phyloP scores from a whole-genome alignment of 805 yeast genomes.

The Wickerhamomyces queroliae region DNA sequence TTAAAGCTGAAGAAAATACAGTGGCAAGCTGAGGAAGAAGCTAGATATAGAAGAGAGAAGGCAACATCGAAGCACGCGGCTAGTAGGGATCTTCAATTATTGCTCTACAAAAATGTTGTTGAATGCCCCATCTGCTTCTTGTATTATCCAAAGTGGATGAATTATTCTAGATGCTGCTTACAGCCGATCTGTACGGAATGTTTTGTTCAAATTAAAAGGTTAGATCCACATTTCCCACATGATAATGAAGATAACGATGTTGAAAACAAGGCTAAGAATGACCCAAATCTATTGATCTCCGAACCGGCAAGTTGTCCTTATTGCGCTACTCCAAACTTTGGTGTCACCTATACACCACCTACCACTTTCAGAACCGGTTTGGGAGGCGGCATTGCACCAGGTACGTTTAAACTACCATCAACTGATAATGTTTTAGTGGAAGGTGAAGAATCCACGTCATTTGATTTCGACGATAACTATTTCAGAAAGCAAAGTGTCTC shows the following conservation, averaged over 20 bases:
- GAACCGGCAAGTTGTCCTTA: conserved; percentile 92
- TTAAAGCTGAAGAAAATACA: conserved; percentile 33
- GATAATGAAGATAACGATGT: conserved; percentile 39
- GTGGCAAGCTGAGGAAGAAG: conserved; percentile 31
- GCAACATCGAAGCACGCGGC: conserved; percentile 31
- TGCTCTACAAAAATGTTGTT: conserved; percentile 57
- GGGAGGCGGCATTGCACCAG: conserved; percentile 45
- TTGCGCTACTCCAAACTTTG: conserved; percentile 84
- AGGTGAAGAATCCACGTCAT: conserved; percentile 6
- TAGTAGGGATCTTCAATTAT: conserved; percentile 40
- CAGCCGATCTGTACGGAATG: conserved; percentile 96
- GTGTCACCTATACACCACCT: conserved; percentile 75
- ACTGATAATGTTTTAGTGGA: conserved; percentile 5
- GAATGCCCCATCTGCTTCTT: conserved; percentile 97
- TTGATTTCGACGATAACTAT: conserved; percentile 12
- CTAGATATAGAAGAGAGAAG: conserved; percentile 26
- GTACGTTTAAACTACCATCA: conserved; percentile 23
- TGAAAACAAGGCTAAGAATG: conserved; percentile 25
- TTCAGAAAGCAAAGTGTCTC: conserved; percentile 9
- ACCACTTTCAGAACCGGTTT: conserved; percentile 46
- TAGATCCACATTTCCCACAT: conserved; percentile 92
- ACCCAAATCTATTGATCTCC: conserved; percentile 64
- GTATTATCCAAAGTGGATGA: conserved; percentile 72
- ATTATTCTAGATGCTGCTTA: conserved; percentile 79
- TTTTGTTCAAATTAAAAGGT: conserved; percentile 89